These are phyloP conservation scores for Anaeromyces robustus DNA, from an alignment of 192 early-diverging fungal genomes.

Conservation along the genomic window DNA sequence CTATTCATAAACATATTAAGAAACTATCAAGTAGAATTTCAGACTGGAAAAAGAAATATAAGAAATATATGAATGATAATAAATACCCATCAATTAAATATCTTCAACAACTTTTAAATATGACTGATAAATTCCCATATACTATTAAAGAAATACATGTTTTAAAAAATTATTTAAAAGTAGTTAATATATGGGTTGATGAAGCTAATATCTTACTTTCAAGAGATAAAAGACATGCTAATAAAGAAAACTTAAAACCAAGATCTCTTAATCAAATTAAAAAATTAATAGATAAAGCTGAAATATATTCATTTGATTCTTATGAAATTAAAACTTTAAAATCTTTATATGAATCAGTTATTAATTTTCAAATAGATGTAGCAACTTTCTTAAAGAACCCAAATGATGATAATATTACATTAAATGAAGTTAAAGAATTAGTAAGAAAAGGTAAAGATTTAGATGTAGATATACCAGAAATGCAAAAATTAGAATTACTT, in stretches of 20 bases:
- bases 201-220: not conserved
- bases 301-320: not conserved
- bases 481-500: not conserved
- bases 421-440: not conserved
- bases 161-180: not conserved
- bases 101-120: not conserved
- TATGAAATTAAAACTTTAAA: not conserved
- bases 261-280: not conserved
- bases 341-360: not conserved
- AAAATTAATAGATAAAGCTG: not conserved
- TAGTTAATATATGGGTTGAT: not conserved
- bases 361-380: not conserved
- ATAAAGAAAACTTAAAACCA: not conserved
- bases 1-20: not conserved
- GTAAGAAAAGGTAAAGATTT: not conserved
- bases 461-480: not conserved
- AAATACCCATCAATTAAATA: not conserved
- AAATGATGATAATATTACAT: not conserved
- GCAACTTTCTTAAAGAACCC: not conserved
- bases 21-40: not conserved
- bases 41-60: not conserved
- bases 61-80: not conserved
- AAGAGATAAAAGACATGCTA: not conserved
- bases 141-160: not conserved
- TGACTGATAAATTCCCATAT: not conserved